Conservation (phyloP, 1,284 basidiomycete genomes). For the Waitea zeae region DNA sequence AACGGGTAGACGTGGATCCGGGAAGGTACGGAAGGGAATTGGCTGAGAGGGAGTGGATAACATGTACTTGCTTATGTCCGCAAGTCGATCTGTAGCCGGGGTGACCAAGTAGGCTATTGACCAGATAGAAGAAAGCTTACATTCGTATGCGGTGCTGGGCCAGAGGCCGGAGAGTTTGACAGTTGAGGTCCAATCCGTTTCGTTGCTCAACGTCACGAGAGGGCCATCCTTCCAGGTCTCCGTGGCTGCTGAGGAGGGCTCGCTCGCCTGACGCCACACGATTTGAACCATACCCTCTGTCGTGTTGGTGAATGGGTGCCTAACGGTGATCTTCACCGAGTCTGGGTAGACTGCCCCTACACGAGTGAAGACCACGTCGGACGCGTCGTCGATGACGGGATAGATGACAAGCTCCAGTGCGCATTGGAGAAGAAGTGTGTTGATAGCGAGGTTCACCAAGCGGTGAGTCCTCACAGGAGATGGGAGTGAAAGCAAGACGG, state of each 20-base stretch:
- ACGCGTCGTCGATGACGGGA: constrained; percentile 34
- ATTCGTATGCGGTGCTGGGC: constrained; percentile 58
- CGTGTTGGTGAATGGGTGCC: constrained; percentile 27
- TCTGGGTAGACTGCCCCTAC: constrained; percentile 53
- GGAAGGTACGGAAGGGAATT: constrained; percentile 48
- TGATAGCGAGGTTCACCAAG: constrained; percentile 25
- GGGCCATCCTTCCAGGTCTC: constrained; percentile 37
- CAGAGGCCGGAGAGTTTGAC: constrained; percentile 40
- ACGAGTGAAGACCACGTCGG: constrained; percentile 41
- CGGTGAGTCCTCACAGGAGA: constrained; percentile 20
- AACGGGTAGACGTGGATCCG: constrained; percentile 36
- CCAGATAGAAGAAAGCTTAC: no score
- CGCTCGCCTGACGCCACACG: constrained; percentile 25
- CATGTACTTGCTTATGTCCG: constrained; percentile 22
- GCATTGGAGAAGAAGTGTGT: constrained; percentile 30
- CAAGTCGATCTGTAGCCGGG: constrained; percentile 33
- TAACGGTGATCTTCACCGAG: constrained; percentile 40
- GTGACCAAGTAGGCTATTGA: constrained; percentile 5
- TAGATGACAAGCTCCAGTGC: constrained; percentile 30
- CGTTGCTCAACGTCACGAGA: constrained; percentile 20
- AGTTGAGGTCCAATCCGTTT: constrained; percentile 50
- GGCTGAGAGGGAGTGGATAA: constrained; percentile 34
- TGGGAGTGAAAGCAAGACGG: constrained; percentile 26
- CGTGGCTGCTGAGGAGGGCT: constrained; percentile 7
- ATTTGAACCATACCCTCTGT: constrained; percentile 20